Base-by-base conservation (phyloP, 257 asterid genomes). In the Solanum sejunctum region DNA sequence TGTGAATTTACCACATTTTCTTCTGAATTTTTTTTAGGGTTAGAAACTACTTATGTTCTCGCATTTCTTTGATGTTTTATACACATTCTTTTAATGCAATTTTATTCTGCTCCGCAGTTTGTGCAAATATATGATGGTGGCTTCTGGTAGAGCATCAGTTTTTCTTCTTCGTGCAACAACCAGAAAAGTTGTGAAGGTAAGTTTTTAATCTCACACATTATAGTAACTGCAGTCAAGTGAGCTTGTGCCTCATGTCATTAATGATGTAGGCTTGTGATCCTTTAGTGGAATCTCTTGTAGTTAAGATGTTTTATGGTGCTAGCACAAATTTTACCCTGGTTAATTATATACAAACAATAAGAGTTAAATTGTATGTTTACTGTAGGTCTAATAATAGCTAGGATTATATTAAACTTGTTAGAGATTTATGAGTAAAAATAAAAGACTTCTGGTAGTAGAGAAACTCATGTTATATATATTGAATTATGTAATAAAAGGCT, bases 91-190 rank as follows among this genome's bases (percentile, higher is more conserved):
- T 43, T 77, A 52, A 77, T 77, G 82, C 64, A 77, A 77, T 77
- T 51, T 51, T 26, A 20, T 51, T 26, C 82, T 52, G 82, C 47
- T 72, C 55, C 54, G 64, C 93, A 94, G 98, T 89, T 92, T 96
- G 88, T 93, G 97, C 84, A 96, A 93, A 88, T 93, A 95, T 90
- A 92, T 96, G 86, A 91, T 93, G 97, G 95, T 96, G 89, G 99
- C 98, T 75, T 92, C 97, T 32, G 98, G 98, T 85, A 89, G 93
- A 89, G 97, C 97, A 81, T 95, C 97, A 4, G 96, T 91, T 82
- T 96, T 90, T 91, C 86, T 93, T 80, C 82, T 77, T 26, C 93
- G 93, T 70, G 88, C 91, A 83, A 90, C 90, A 90, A 83, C 93
- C 84, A 77, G 85, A 77, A 77, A 51, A 51, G 63, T 51, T 77